Evolutionary conservation across 148 eudicot species (phyloP), one percentile per base, ranked within the genome.

Genomic region (Diospyros kaki): DNA sequence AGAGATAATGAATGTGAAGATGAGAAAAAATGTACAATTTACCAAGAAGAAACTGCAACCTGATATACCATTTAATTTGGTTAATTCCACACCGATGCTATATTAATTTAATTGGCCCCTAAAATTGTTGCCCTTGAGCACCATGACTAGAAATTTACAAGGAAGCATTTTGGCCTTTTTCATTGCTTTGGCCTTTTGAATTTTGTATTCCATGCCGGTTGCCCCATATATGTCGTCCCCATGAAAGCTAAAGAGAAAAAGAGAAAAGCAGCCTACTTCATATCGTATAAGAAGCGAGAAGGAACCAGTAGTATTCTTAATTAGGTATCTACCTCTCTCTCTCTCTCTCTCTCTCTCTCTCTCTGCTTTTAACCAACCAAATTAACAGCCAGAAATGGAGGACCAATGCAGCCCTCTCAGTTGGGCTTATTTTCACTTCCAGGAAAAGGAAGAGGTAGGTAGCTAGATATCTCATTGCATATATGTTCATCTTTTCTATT

Each of bases 381-480:
- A 1, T 42, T 41, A 10, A 42, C 52, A 65, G 50, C 28, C 28
- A 28, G 69, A 42, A 39, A 74, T 74, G 77, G 77, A 74, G 87
- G 91, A 88, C 75, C 89, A 88, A 84, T 88, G 89, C 64, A 84
- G 80, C 70, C 80, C 87, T 51, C 81, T 78, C 71, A 82, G 80
- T 15, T 88, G 84, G 91, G 45, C 68, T 72, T 80, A 72, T 58
- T 80, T 0, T 28, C 28, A 69, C 83, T 84, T 76, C 61, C 81
- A 82, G 67, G 86, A 88, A 41, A 86, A 84, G 83, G 89, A 86
- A 73, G 73, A 28, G 28, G 28, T 28, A 28, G 28, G 28, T 28
- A 28, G n/a, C n/a, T n/a, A n/a, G 50, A 55, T 15, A 5, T 17
- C 28, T 46, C 3, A 0, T 12, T 28, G 28, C 28, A 28, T 28